Evolutionary conservation across 2,329 filamentous ascomycete species (phyloP), one percentile per base, ranked within the genome.

Genomic region (Fusarium cicatricum): DNA sequence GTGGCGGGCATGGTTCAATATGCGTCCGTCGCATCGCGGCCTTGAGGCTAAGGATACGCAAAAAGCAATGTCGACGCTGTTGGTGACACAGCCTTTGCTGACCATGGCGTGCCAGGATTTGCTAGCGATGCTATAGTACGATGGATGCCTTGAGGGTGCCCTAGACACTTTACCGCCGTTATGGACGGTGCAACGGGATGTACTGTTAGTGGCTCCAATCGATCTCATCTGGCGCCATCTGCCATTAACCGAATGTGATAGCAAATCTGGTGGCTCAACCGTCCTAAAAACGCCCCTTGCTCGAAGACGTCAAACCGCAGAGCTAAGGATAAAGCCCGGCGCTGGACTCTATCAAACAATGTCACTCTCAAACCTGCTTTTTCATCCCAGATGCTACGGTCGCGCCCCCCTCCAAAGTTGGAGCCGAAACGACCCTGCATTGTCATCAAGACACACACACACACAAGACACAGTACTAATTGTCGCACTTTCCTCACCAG

Each of bases 361-460:
- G 34, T 10, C 17, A 9, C 19, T 32, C 29, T 48, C 36, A 34
- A 34, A 26, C 28, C 19, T 44, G 43, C 43, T 34, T 44, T 44
- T 33, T 9, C 31, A 40, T 44, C 26, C 34, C 44, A 14, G 46
- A 36, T 21, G 37, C 17, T 50, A 50, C 51, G 28, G 47, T 21
- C 43, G 47, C 44, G 33, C 40, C 60, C 48, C n/a, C 44, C 50
- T 54, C 49, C 32, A 43, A 49, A 28, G 21, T 15, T 26, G 40
- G 60, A 31, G 12, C 43, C 44, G 32, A 57, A 31, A 49, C 52
- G 44, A 36, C 52, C 36, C 43, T 63, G 37, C 37, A 57, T 53
- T 33, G 12, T 41, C 55, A 57, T 62, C 54, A 41, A 68, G 64
- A 62, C 64, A 64, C 36, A 50, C 54, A 62, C 64, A 64, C 36